These are phyloP conservation scores for Spathaspora sp. DNA, from an alignment of 1,139 yeast genomes.

Conservation along the genomic window DNA sequence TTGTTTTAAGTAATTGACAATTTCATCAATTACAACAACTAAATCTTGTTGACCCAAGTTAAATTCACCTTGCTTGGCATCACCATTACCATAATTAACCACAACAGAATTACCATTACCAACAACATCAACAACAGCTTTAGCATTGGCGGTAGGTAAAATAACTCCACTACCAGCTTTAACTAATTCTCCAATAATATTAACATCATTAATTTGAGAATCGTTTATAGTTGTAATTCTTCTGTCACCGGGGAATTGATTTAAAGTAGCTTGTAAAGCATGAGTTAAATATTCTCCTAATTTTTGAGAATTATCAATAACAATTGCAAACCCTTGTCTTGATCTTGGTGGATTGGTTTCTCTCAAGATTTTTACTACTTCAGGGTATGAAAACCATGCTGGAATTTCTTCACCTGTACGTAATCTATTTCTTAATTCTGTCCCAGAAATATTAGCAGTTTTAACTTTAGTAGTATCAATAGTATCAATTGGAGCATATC, in stretches of 20 bases:
- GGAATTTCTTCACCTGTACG: slow-evolving; percentile 89
- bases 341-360: slow-evolving; percentile 93
- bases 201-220: slow-evolving; percentile 48
- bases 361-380: slow-evolving; percentile 87
- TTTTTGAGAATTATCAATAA: slow-evolving; percentile 55
- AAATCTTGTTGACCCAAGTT: slow-evolving; percentile 19
- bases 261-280: slow-evolving; percentile 86
- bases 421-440: slow-evolving; percentile 86
- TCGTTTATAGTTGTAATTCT: slow-evolving; percentile 70
- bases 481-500: slow-evolving; percentile 93
- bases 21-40: slow-evolving; percentile 61
- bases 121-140: slow-evolving; percentile 46
- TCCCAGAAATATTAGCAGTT: slow-evolving; percentile 92
- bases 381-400: slow-evolving; percentile 96
- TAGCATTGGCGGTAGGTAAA: slow-evolving; percentile 43
- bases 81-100: slow-evolving; percentile 19
- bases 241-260: slow-evolving; percentile 86
- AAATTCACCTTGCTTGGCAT: slow-evolving; percentile 13
- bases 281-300: slow-evolving; percentile 56
- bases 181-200: slow-evolving; percentile 77
- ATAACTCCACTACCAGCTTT: slow-evolving; percentile 91
- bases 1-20: slow-evolving; percentile 68
- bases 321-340: slow-evolving; percentile 81
- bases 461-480: slow-evolving; percentile 70
- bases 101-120: slow-evolving; percentile 36